Evolutionary conservation across 2,329 filamentous ascomycete genomes (phyloP), one percentile per base, ranked within the genome.

Genomic region (Furcasterigmium sp.): DNA sequence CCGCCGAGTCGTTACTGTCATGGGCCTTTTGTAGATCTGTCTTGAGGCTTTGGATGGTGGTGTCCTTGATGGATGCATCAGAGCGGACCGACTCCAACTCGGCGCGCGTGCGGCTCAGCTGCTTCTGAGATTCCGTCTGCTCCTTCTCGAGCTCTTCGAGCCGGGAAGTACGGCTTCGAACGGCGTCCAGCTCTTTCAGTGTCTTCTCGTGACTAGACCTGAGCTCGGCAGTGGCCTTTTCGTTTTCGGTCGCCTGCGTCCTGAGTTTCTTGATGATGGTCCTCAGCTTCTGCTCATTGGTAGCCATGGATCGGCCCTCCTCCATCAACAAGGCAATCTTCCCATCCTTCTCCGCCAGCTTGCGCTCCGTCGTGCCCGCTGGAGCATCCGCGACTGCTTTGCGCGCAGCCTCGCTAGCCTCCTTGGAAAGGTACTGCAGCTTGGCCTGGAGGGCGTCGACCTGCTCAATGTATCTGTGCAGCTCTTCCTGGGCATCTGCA

Each of bases 381-480:
- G 77, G 68, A 1, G 85, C 80, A 19, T 74, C 68, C n/a, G 75
- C 67, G 3, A 80, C 82, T 7, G 82, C 76, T 51, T 81, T 79
- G 56, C 83, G 85, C 2, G 93, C 88, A 1, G 84, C 74, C 25
- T 91, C 84, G 0, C 85, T 80, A 11, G 87, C 84, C 56, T 91
- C 86, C 48, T 85, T 85, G 3, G 91, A 84, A 11, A 98, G 70
- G 56, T 94, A 96, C 52, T 91, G 85, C 21, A 98, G 69, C 59
- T 98, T 97, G 7, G 89, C 82, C 61, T 97, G 88, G 2, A 98
- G 68, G 4, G 91, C 86, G 68, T 98, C 93, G 43, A 96, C 93
- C 28, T 86, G 82, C 64, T 98, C 93, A 7, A 91, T 76, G 49
- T 95, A 88, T 39, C 76, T 77, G 55, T 93, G 82, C 32, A 90